Evolutionary conservation across 345 rosid species (phyloP), one percentile per base, ranked within the genome.

Genomic region (Isatis tinctoria): DNA sequence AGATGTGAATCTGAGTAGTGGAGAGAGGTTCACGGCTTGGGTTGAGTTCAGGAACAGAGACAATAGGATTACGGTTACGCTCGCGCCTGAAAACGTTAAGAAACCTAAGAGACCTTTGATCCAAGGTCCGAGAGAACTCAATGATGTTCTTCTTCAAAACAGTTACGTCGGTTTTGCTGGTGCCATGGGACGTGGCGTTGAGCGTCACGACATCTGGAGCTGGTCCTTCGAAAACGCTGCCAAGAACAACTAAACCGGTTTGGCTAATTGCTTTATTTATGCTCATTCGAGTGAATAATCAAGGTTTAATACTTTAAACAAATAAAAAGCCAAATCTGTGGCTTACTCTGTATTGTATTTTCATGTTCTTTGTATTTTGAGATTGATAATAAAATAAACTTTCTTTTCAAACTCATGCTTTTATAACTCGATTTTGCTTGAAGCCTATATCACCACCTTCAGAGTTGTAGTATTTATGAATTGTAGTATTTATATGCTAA

Each of bases 21-120:
- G 80, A 45, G 72, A 77, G 45, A 77, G 30, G 72, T 77, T 69
- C 12, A 77, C 43, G 54, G 80, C 67, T 37, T 70, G 80, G 80
- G 26, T 81, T 6, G 85, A 79, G 33, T 77, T 74, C 16, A 48
- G 48, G 44, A 78, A 20, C 69, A 67, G 8, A 67, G 74, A 79
- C 45, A 47, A 58, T 2, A 70, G 12, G 30, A 30, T 17, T n/a
- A 54, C 74, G 3, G 39, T 77, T 37, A 77, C 82, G 11, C 48
- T 74, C 27, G 85, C 76, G 6, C 78, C 75, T 30, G 69, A 72
- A 17, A 67, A 30, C 27, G 45, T 65, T 18, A 58, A 62, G 57
- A 80, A 74, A 51, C 83, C 82, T 1, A 60, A 40, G 43, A 77
- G 48, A 70, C 79, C 82, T 20, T 79, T 83, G 78, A 16, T 83